These are phyloP conservation scores for Cryoendolithus antarcticus DNA, from an alignment of 2,329 filamentous ascomycete genomes.

Conservation along the genomic window DNA sequence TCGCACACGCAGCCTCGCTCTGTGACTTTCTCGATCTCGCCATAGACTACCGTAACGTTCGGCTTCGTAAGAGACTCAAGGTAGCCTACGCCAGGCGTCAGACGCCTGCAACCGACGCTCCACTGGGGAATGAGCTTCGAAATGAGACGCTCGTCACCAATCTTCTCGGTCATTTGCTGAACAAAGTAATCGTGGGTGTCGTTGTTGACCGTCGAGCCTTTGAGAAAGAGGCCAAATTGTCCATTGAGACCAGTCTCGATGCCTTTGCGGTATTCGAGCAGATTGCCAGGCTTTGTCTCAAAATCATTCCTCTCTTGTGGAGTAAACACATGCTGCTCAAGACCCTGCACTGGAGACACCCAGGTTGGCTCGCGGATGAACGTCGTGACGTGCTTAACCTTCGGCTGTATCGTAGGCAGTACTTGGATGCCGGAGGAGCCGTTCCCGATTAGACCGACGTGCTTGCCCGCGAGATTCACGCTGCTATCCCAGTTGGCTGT, in stretches of 20 bases:
- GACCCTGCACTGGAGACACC: conserved; percentile 16
- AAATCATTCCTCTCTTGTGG: conserved; percentile 32
- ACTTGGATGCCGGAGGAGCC: no score
- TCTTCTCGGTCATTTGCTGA: conserved; percentile 27
- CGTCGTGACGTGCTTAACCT: conserved; percentile 32
- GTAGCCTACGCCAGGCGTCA: no score
- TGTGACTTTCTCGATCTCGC: no score
- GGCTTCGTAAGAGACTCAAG: no score
- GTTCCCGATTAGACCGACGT: no score
- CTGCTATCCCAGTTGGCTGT: no score
- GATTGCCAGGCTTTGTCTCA: conserved; percentile 25
- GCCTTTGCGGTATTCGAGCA: conserved; percentile 31
- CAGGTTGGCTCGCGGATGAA: conserved; percentile 40
- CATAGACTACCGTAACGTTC: no score
- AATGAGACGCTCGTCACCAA: background rate
- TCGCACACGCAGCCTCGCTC: no score
- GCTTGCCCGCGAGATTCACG: no score
- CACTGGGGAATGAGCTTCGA: no score
- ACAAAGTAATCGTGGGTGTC: conserved; percentile 31
- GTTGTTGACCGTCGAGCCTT: conserved; percentile 27
- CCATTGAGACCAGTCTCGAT: conserved; percentile 36
- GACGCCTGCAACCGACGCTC: no score
- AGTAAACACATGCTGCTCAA: conserved; percentile 28
- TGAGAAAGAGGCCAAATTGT: conserved; percentile 37
- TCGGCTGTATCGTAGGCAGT: conserved; percentile 22